Conservation (phyloP, 352 stramenopile genomes). For the Pythium sukuiense region DNA sequence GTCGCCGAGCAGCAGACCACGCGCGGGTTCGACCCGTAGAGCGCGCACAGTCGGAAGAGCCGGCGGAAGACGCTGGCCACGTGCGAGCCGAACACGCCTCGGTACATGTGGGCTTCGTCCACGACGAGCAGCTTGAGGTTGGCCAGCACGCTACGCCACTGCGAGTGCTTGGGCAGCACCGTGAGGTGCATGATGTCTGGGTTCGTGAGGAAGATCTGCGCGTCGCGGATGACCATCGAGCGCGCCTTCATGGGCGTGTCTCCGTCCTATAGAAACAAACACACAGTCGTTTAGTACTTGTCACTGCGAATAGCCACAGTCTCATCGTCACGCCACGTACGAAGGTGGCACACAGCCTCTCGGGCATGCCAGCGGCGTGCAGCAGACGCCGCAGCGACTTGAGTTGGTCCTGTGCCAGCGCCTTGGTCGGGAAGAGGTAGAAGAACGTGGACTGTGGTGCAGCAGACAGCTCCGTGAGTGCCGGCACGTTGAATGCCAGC, state of each 20-base stretch:
- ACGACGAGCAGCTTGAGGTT: slow-evolving; percentile 84
- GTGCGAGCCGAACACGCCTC: slow-evolving; percentile 84
- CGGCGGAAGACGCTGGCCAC: slow-evolving; percentile 89
- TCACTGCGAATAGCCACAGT: neutral
- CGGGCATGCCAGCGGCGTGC: slow-evolving; percentile 42
- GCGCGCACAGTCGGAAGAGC: slow-evolving; percentile 84
- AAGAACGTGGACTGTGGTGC: slow-evolving; percentile 78
- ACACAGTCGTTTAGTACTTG: neutral
- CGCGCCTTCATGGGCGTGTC: slow-evolving; percentile 93
- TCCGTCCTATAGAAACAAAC: slow-evolving; percentile 76
- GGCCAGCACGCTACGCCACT: slow-evolving; percentile 89
- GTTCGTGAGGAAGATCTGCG: slow-evolving; percentile 98
- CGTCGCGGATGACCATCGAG: slow-evolving; percentile 76
- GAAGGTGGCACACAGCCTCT: slow-evolving; percentile 63
- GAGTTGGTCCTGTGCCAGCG: slow-evolving; percentile 97
- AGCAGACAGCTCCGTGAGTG: slow-evolving; percentile 74
- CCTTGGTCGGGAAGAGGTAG: slow-evolving; percentile 98
- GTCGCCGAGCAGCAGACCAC: slow-evolving; percentile 97
- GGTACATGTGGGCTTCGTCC: slow-evolving; percentile 95
- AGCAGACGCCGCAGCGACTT: slow-evolving; percentile 85
- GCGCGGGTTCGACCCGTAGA: slow-evolving; percentile 79
- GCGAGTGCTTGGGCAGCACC: slow-evolving; percentile 92
- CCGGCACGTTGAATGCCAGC: slow-evolving; percentile 95
- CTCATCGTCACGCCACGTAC: slow-evolving; percentile 37
- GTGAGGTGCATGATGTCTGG: slow-evolving; percentile 97